phyloP scores from a whole-genome alignment of 768 basidiomycete species.

The Candolleomyces eurysporus region DNA sequence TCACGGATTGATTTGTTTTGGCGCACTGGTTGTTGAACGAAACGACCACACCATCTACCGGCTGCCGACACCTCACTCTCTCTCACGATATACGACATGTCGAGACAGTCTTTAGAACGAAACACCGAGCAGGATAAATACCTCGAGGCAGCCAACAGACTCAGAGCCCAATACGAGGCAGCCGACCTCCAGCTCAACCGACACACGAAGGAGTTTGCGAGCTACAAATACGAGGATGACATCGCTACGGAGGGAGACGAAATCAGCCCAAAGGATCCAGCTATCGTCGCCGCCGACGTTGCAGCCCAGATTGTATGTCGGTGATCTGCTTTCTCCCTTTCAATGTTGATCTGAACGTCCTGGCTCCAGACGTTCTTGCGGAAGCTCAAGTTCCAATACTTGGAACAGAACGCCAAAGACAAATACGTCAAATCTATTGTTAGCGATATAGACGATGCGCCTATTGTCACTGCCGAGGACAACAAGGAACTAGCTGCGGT shows the following conservation, averaged over 20 bases:
- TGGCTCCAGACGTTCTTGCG: constrained; percentile 59
- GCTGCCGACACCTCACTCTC: background rate
- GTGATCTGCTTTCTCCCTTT: background rate
- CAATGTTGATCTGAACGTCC: background rate
- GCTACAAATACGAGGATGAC: constrained; percentile 33
- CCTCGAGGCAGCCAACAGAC: constrained; percentile 29
- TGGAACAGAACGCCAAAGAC: constrained; percentile 89
- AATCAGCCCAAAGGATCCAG: constrained; percentile 45
- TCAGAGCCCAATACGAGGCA: constrained; percentile 33
- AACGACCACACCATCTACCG: too few species aligned
- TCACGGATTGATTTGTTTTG: too few species aligned
- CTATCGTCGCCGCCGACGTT: constrained; percentile 56
- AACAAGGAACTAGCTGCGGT: constrained; percentile 60
- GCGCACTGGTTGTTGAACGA: too few species aligned
- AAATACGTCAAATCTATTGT: constrained; percentile 86
- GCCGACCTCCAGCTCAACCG: constrained; percentile 36
- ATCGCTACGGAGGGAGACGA: constrained; percentile 36
- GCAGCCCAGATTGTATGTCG: constrained; percentile 56
- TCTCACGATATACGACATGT: background rate
- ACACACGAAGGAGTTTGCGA: constrained; percentile 31
- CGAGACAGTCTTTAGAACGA: constrained; percentile 7
- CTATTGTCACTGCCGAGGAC: constrained; percentile 74
- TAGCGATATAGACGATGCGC: constrained; percentile 80
- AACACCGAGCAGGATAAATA: constrained; percentile 31
- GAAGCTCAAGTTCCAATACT: constrained; percentile 85